These are phyloP conservation scores for Adansonia grandidieri DNA, from an alignment of 441 rosid species.

Conservation along the genomic window DNA sequence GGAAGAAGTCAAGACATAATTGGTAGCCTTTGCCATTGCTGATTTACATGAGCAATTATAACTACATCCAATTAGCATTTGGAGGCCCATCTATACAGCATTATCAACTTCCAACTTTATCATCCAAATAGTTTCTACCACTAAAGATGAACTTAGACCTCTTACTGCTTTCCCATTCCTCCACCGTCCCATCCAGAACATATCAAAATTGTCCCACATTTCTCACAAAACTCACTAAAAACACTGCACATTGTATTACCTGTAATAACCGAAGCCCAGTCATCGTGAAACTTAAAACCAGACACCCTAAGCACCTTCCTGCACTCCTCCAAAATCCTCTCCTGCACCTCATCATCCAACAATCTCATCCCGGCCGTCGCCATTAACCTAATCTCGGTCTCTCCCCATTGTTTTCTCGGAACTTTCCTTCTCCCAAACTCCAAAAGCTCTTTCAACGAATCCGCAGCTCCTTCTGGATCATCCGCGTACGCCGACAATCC, in stretches of 20 bases:
- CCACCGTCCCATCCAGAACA: background rate
- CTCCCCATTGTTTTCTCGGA: conserved; percentile 53
- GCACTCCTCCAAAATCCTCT: conserved; percentile 55
- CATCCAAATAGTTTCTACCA: background rate
- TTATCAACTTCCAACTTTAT: background rate
- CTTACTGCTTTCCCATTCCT: background rate
- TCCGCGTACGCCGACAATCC: conserved; percentile 72
- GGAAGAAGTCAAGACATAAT: background rate
- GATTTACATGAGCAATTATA: background rate
- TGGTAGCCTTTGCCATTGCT: background rate
- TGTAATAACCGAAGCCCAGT: conserved; percentile 79
- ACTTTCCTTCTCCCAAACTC: conserved; percentile 63
- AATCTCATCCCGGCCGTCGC: conserved; percentile 92
- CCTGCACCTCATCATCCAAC: conserved; percentile 52
- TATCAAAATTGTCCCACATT: background rate
- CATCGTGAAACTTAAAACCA: conserved; percentile 65
- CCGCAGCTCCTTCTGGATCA: conserved; percentile 57
- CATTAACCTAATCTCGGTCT: conserved; percentile 81
- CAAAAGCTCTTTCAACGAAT: conserved; percentile 60
- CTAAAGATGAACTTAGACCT: background rate
- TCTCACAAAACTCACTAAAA: background rate
- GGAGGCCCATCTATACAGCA: background rate
- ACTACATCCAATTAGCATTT: background rate
- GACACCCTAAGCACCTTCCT: conserved; percentile 59
- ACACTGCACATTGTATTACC: conserved; percentile 45